Percentiles rank a stretch among this genome's conserved stretches.
Evolutionary conservation across 2,329 filamentous ascomycete genomes (phyloP).

Genomic region (Metarhizium brunneum): DNA sequence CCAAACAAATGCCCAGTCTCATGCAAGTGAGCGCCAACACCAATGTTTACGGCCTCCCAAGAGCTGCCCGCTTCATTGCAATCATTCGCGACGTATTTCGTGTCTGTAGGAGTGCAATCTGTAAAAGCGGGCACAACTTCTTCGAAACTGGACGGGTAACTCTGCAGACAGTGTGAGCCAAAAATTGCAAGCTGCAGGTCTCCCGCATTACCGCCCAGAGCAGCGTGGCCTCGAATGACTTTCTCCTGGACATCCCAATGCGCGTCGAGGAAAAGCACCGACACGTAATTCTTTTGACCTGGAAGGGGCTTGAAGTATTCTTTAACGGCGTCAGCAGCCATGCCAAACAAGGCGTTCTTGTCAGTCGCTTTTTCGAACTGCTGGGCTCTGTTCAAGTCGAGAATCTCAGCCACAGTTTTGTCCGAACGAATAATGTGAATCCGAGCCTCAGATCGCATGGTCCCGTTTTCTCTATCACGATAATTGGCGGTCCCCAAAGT

Average conservation of each 20-base stretch:
- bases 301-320: conserved; percentile 64
- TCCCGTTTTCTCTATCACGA: conserved; percentile 59
- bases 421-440: conserved; percentile 76
- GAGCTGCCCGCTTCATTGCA: conserved; percentile 79
- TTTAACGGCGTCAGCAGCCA: conserved; percentile 69
- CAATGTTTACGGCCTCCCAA: conserved; percentile 93
- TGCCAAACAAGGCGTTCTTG: conserved; percentile 64
- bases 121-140: conserved; percentile 83
- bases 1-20: conserved; percentile 87
- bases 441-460: conserved; percentile 84
- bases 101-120: conserved; percentile 85
- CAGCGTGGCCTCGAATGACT: conserved; percentile 70
- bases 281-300: conserved; percentile 82
- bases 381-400: conserved; percentile 68
- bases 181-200: conserved; percentile 79
- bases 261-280: conserved; percentile 75
- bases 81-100: conserved; percentile 71
- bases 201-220: conserved; percentile 66
- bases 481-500: conserved; percentile 70
- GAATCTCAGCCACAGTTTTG: conserved; percentile 77
- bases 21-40: conserved; percentile 86
- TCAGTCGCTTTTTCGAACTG: conserved; percentile 62
- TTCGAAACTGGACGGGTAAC: conserved; percentile 81
- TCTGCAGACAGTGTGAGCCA: conserved; percentile 84
- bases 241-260: conserved; percentile 73